Evolutionary conservation across 768 basidiomycete species (phyloP), one percentile per base, ranked within the genome.

Genomic region (Amanita subjunquillea): DNA sequence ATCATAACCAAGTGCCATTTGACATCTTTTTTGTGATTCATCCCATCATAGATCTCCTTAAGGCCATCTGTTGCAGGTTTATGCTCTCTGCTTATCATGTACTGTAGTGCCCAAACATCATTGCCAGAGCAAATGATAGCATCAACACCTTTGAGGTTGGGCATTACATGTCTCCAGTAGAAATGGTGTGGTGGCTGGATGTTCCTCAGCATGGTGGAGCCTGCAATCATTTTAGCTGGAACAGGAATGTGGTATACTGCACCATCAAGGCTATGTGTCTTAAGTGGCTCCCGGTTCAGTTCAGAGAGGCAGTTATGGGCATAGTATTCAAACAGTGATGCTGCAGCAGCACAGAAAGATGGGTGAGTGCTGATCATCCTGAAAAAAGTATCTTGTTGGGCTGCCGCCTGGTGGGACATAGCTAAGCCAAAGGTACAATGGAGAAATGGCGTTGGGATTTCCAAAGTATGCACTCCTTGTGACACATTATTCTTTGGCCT

Each of bases 311-410:
- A 17, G 46, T 34, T 47, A 42, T 56, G 55, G 25, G 47, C 55
- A 30, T 54, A 56, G 50, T 54, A 23, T 38, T 54, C 48, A 36
- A 56, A 56, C n/a, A 47, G 36, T 46, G 40, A 53, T 48, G 32
- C 51, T 47, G 23, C 55, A 27, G 55, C 45, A 22, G 13, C 32
- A 34, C 55, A 23, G 46, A 54, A 43, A 30, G 55, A 45, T 30
- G 48, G 50, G 29, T 53, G 51, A 23, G 22, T 38, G 37, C 34
- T 34, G 52, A 56, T 48, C 25, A 34, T 48, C 23, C 17, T 38
- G 48, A 30, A 30, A 42, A 54, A 42, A 12, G 9, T 6, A 30
- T 43, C 30, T 49, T 54, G 51, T 56, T 56, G 32, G 41, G 51
- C 52, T 38, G 46, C 38, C 23, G n/a, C 46, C 40, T 48, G 44